Percentiles rank a stretch among this genome's conserved stretches.
Evolutionary conservation across 2,329 filamentous ascomycete species (phyloP).

Genomic region (Alternaria metachromatica): DNA sequence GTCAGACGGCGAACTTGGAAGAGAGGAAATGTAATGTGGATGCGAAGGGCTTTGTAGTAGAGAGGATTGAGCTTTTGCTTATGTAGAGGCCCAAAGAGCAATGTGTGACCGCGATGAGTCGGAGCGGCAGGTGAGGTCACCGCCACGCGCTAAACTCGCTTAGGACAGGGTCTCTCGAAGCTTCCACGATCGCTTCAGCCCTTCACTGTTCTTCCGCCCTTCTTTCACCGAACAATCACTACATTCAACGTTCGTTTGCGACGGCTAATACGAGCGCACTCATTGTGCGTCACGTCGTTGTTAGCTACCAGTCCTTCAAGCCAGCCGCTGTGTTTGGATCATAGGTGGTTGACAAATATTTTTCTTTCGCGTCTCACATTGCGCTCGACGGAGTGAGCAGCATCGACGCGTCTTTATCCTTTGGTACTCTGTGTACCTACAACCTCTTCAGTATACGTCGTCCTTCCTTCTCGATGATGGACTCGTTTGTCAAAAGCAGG

Average conservation of each 20-base stretch:
- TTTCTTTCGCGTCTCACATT: not conserved
- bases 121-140: constrained; percentile 28
- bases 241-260: not conserved
- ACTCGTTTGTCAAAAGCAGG: constrained; percentile 44
- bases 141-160: constrained; percentile 27
- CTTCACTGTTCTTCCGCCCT: constrained; percentile 12
- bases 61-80: constrained; percentile 15
- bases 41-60: constrained; percentile 1
- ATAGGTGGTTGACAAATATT: not conserved
- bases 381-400: not conserved
- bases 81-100: constrained; percentile 18
- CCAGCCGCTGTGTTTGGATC: not conserved
- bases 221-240: constrained; percentile 12
- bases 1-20: constrained; percentile 6
- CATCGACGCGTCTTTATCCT: not conserved
- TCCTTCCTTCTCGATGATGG: constrained; percentile 37
- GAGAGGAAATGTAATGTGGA: not conserved
- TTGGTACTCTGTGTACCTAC: not conserved
- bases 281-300: not conserved
- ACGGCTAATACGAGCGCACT: constrained; percentile 12
- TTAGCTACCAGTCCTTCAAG: not conserved
- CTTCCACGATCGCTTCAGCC: constrained; percentile 23
- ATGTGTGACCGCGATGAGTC: constrained; percentile 24
- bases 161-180: constrained; percentile 22
- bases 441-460: constrained; percentile 45